These are phyloP conservation scores for Dillenia suffruticosa DNA, from an alignment of 164 flowering plant species.

Conservation along the genomic window DNA sequence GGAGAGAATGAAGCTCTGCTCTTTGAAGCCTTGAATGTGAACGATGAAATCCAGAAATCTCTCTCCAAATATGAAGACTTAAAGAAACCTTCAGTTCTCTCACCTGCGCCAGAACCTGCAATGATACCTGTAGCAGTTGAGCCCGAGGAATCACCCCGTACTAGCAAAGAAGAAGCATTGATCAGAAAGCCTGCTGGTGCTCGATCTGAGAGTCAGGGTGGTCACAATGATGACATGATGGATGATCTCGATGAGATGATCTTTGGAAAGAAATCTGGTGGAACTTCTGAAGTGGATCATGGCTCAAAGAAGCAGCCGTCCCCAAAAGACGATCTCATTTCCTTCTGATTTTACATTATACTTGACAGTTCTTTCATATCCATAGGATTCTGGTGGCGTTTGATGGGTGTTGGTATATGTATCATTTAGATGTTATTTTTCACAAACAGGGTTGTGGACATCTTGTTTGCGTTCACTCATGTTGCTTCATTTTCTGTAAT, in stretches of 20 bases:
- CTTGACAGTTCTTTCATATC: background rate
- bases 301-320: slow-evolving; percentile 54
- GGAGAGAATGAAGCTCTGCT: slow-evolving; percentile 91
- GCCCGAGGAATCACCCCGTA: slow-evolving; percentile 82
- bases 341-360: slow-evolving; percentile 31
- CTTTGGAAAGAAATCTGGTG: slow-evolving; percentile 74
- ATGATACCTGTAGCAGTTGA: slow-evolving; percentile 91
- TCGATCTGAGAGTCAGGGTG: slow-evolving; percentile 38
- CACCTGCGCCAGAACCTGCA: slow-evolving; percentile 66
- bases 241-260: slow-evolving; percentile 99
- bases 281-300: slow-evolving; percentile 46
- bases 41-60: slow-evolving; percentile 86
- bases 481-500: no score
- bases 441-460: no score
- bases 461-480: no score
- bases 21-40: slow-evolving; percentile 93
- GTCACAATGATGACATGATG: slow-evolving; percentile 73
- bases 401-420: background rate
- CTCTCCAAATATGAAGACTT: slow-evolving; percentile 72
- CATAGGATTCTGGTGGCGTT: background rate
- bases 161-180: slow-evolving; percentile 62
- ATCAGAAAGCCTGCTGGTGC: slow-evolving; percentile 62
- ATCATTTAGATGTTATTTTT: no score
- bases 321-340: slow-evolving; percentile 73
- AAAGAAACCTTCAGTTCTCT: slow-evolving; percentile 40